phyloP scores from a whole-genome alignment of 176 grass and related monocot genomes.

The Pontederia paniculata region DNA sequence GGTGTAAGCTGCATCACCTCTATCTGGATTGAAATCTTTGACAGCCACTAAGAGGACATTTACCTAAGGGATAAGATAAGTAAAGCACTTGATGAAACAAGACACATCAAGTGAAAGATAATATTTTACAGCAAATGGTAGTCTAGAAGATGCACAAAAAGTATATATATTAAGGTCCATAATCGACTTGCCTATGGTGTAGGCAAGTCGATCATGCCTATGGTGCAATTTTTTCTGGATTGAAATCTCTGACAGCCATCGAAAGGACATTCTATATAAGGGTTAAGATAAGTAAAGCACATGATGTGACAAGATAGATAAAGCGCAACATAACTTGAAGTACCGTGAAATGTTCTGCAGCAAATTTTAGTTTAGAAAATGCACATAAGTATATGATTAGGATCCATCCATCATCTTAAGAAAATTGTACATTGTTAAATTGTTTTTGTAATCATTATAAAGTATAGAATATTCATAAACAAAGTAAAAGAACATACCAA shows the following conservation, averaged over 20 bases:
- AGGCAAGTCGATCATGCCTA: no score
- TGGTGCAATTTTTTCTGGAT: no score
- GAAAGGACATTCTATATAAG: no score
- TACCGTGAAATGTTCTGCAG: no score
- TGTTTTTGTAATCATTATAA: not conserved
- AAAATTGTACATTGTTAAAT: not conserved
- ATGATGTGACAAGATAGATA: no score
- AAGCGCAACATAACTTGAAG: no score
- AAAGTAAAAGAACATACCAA: conserved; percentile 51
- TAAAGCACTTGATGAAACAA: conserved; percentile 26
- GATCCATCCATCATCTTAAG: not conserved
- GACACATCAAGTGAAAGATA: not conserved
- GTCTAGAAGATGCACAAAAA: not conserved
- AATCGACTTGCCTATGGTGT: no score
- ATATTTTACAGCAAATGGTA: not conserved
- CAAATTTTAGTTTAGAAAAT: no score
- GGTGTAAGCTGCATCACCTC: conserved; percentile 92
- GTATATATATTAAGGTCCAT: no score
- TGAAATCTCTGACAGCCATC: no score
- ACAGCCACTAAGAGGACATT: conserved; percentile 84
- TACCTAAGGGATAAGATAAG: conserved; percentile 45
- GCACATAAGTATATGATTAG: no score
- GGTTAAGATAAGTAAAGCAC: no score
- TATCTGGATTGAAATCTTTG: conserved; percentile 90
- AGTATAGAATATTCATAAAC: not conserved